Evolutionary conservation across 129 eudicot species (phyloP), one percentile per base, ranked within the genome.

Genomic region (Deinandra increscens): DNA sequence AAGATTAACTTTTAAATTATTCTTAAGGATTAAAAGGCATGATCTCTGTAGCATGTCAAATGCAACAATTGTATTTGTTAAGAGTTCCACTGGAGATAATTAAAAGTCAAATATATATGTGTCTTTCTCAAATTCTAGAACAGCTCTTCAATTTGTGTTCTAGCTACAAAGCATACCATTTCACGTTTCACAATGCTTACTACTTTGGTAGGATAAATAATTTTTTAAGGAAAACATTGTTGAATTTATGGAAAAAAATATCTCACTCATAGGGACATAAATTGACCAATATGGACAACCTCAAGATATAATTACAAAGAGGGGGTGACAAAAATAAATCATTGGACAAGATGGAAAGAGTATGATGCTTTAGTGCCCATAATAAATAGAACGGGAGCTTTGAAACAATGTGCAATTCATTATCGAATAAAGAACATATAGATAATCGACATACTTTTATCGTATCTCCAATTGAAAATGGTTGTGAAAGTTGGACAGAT

Each of bases 391-490:
- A 43, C 3, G 8, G n/a, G 60, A 67, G 61, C 56, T 37, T 58
- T 20, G 51, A 59, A 60, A 20, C 9, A 71, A 60, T 29, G 61
- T 23, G 10, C 42, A 18, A 9, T 3, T 26, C 68, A 69, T 31
- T 9, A 51, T 2, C 17, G n/a, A 69, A 37, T 26, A 26, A 37
- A 71, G 44, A 78, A 46, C 15, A 46, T 23, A 18, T n/a, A 33
- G 43, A 54, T 19, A 31, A 64, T 56, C 31, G 34, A 67, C 92
- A 62, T 83, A 93, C 99, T 83, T 87, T 89, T 48, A 93, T 93
- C 0, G 90, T 93, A 72, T 93, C 99, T 37, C 97, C 99, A 31
- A 89, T 60, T 49, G 99, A 89, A 83, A 93, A 93, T 14, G 99
- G 97, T 56, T 60, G 86, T 31, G 97, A 86, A 66, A 87, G 50